Base-by-base conservation (phyloP, 1,139 yeast species). In the Geotrichum candidum region DNA sequence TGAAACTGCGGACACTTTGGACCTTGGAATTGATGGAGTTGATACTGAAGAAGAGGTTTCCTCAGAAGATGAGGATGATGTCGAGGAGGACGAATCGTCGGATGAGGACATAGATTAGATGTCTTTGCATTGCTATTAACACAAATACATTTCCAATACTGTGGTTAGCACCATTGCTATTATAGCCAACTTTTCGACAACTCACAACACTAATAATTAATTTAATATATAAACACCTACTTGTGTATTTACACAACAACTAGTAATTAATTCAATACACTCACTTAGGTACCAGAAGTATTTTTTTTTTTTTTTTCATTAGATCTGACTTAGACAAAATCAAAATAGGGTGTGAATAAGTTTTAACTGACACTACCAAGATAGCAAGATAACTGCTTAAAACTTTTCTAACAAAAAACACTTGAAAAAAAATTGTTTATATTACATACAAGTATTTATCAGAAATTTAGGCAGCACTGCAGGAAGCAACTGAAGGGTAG, bases 21-120 rank as follows among this genome's bases (percentile, higher is more conserved):
- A 41, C 9, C 51, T 60, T 46, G 59, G 59, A 5, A 15, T 60
- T 5, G 62, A 57, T 18, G 53, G 53, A 3, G 6, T 60, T 13
- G 62, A 60, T 41, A 53, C 62, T 9, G 64, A 56, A 11, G 60
- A 58, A 35, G 59, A 61, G 18, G 33, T 29, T 29, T 29, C 33
- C 33, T 29, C 33, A 1, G 56, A 53, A 22, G 56, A 27, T n/a
- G 56, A 46, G 5, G 4, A 13, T 22, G 38, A 15, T 23, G 63
- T 51, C 15, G 54, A 45, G 18, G 53, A 31, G 29, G 56, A 54
- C 10, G 60, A 58, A 18, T 54, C 9, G 11, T 61, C 52, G 4
- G 56, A 51, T 31, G 59, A 54, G 22, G 59, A 52, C 54, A 45
- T 23, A 31, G 46, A 53, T 41, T 41, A 41, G 23, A 41, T 23